Evolutionary conservation across 345 rosid species (phyloP).

Genomic region (Eutrema heterophyllum): DNA sequence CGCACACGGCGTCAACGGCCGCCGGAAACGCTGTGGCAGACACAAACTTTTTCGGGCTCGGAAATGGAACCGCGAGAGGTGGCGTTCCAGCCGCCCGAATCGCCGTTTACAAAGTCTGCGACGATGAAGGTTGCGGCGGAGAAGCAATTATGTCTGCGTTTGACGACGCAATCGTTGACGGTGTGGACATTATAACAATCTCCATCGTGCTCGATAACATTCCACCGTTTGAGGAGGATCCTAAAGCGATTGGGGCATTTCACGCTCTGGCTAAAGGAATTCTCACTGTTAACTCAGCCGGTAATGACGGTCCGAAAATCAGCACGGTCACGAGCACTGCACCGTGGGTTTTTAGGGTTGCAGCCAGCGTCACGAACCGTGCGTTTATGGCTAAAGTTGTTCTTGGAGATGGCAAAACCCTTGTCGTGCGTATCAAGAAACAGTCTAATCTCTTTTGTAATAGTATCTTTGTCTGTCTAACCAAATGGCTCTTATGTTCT

Average conservation of each 20-base stretch:
- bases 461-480: background rate
- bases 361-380: conserved; percentile 44
- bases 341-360: conserved; percentile 46
- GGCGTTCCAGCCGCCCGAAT: conserved; percentile 44
- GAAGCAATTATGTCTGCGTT: conserved; percentile 36
- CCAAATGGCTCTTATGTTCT: background rate
- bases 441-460: background rate
- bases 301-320: conserved; percentile 23
- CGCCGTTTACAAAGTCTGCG: conserved; percentile 38
- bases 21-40: conserved; percentile 38
- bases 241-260: conserved; percentile 40
- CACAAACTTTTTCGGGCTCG: conserved; percentile 38
- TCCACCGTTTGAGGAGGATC: background rate
- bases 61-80: conserved; percentile 41
- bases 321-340: conserved; percentile 17
- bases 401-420: conserved; percentile 36
- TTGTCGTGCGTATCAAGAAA: conserved; percentile 34
- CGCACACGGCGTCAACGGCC: conserved; percentile 53
- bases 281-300: conserved; percentile 37
- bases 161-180: conserved; percentile 44
- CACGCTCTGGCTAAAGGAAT: conserved; percentile 45
- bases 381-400: conserved; percentile 28
- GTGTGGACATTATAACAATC: conserved; percentile 31
- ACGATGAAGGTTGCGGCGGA: background rate
- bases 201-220: background rate